A percentile compares a stretch with the other conserved stretches of the same genome.
These are phyloP conservation scores for Diplodia scrobiculata DNA, from an alignment of 2,329 filamentous ascomycete genomes.

Conservation along the genomic window DNA sequence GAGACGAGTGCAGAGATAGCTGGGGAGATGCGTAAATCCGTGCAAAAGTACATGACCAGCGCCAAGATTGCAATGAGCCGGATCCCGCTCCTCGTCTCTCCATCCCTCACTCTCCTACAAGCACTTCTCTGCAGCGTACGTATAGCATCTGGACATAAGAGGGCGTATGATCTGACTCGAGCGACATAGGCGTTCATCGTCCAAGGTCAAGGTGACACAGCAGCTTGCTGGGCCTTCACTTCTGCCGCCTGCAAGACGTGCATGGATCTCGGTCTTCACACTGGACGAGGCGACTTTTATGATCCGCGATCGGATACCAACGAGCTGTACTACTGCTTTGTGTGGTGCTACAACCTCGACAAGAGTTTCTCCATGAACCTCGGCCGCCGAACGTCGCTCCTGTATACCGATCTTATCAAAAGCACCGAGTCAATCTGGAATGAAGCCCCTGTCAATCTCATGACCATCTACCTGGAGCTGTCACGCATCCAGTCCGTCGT, in stretches of 20 bases:
- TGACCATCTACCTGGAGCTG: conserved; percentile 37
- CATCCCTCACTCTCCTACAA: conserved; percentile 39
- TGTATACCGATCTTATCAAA: conserved; percentile 34
- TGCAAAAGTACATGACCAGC: conserved; percentile 37
- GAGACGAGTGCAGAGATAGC: conserved; percentile 35
- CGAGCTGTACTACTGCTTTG: conserved; percentile 37
- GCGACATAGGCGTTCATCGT: conserved; percentile 37
- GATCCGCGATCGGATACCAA: neutral
- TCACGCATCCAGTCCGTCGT: conserved; percentile 38
- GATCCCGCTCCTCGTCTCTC: conserved; percentile 37
- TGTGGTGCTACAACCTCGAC: conserved; percentile 41
- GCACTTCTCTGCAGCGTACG: conserved; percentile 39
- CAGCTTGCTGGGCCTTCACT: conserved; percentile 40
- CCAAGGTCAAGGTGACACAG: conserved; percentile 40
- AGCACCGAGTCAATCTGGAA: conserved; percentile 33
- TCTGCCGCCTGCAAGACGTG: conserved; percentile 40
- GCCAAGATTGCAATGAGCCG: conserved; percentile 39
- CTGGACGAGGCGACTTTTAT: conserved; percentile 25
- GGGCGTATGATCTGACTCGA: neutral
- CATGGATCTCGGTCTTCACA: conserved; percentile 38
- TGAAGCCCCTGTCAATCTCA: conserved; percentile 33
- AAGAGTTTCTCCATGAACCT: conserved; percentile 39
- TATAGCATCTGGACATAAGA: conserved; percentile 1
- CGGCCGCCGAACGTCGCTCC: conserved; percentile 35
- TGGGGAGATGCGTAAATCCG: conserved; percentile 35